A percentile compares a stretch with the other conserved stretches of the same genome.
These are phyloP conservation scores for Epichloe elymi DNA, from an alignment of 2,329 filamentous ascomycete genomes.

Conservation along the genomic window DNA sequence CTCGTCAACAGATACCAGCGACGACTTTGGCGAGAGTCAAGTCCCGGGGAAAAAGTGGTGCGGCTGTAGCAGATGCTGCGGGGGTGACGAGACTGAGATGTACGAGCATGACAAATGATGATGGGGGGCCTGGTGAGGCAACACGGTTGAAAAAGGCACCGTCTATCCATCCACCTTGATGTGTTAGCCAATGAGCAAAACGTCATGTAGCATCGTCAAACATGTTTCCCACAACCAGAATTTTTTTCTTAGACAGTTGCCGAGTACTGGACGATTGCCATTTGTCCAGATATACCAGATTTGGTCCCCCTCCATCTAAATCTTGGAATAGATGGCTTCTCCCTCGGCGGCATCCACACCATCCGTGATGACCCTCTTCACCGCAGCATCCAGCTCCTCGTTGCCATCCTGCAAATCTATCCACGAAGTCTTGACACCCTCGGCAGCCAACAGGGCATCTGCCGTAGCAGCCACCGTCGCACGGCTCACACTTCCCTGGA, in stretches of 20 bases:
- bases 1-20: neutral
- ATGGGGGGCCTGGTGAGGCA: neutral
- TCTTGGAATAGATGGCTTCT: slow-evolving; percentile 25
- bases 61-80: neutral
- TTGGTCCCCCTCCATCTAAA: neutral
- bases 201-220: too few relatives aligned
- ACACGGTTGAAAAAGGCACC: neutral
- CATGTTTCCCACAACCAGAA: neutral
- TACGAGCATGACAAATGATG: neutral
- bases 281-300: neutral
- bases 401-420: slow-evolving; percentile 42
- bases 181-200: too few relatives aligned
- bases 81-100: neutral
- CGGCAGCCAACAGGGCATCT: slow-evolving; percentile 38
- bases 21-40: neutral
- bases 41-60: neutral
- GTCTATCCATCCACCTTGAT: too few relatives aligned
- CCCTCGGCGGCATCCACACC: slow-evolving; percentile 40
- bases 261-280: neutral
- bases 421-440: slow-evolving; percentile 35
- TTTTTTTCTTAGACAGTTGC: neutral
- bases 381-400: slow-evolving; percentile 33
- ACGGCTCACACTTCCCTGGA: slow-evolving; percentile 34
- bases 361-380: slow-evolving; percentile 34
- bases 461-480: slow-evolving; percentile 47